A percentile compares a stretch with the other conserved stretches of the same genome.
Conservation (phyloP, 2,329 filamentous ascomycete genomes). For the Corinectria fuckeliana region DNA sequence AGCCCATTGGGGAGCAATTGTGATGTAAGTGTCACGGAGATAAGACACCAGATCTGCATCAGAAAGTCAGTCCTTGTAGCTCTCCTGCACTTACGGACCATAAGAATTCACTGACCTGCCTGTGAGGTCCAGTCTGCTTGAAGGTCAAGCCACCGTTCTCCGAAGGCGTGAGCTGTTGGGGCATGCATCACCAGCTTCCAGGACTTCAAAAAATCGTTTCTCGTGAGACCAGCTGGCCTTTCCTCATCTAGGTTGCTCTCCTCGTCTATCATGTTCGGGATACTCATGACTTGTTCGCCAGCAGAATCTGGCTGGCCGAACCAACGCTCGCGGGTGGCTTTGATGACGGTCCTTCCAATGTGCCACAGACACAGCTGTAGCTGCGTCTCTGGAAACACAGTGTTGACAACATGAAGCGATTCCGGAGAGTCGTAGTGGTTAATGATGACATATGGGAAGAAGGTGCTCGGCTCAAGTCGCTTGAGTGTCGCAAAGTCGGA, state of each 20-base stretch:
- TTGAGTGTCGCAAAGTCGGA: no score
- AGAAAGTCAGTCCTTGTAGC: neutral
- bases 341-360: neutral
- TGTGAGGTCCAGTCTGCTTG: neutral
- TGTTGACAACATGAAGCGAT: neutral
- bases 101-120: neutral
- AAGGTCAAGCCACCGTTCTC: neutral
- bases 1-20: neutral
- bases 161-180: neutral
- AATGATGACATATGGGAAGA: neutral
- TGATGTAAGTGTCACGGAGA: neutral
- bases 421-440: neutral
- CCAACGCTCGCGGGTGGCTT: neutral
- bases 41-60: neutral
- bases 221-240: neutral
- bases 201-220: neutral
- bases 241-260: neutral
- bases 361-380: neutral
- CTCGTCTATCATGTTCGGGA: neutral
- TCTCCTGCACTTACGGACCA: neutral
- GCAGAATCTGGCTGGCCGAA: neutral
- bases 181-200: neutral
- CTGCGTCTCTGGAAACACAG: neutral
- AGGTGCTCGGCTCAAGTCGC: neutral
- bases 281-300: neutral